phyloP scores from a whole-genome alignment of 306 rosid genomes.

The Crotalaria pallida region DNA sequence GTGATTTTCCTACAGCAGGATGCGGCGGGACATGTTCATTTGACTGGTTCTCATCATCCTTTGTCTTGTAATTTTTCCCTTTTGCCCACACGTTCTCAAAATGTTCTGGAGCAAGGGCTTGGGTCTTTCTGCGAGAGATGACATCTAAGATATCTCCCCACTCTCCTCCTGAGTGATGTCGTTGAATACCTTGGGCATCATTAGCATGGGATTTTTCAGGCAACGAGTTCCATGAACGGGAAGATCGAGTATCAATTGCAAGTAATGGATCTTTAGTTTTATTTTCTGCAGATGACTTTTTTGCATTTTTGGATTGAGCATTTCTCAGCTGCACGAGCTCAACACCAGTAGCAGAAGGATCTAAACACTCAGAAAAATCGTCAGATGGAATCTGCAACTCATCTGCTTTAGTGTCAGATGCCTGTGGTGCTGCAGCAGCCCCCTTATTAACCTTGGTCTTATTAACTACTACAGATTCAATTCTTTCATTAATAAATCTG shows the following conservation, averaged over 20 bases:
- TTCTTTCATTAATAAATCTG: constrained; percentile 93
- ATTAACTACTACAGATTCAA: constrained; percentile 68
- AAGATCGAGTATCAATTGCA: constrained; percentile 59
- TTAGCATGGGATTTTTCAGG: constrained; percentile 39
- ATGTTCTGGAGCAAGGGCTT: constrained; percentile 95
- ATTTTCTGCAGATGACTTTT: constrained; percentile 25
- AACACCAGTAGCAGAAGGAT: constrained; percentile 88
- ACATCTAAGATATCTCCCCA: constrained; percentile 91
- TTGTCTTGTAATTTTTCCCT: constrained; percentile 70
- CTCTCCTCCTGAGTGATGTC: constrained; percentile 60
- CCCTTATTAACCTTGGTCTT: constrained; percentile 59
- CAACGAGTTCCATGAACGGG: constrained; percentile 68
- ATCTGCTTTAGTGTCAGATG: constrained; percentile 46
- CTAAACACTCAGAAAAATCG: constrained; percentile 52
- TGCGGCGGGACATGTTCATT: constrained; percentile 41
- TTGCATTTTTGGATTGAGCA: constrained; percentile 42
- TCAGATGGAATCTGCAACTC: constrained; percentile 51
- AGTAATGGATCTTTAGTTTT: constrained; percentile 81
- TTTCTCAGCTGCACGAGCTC: constrained; percentile 82
- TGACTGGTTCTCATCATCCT: constrained; percentile 46
- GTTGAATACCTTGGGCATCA: constrained; percentile 48
- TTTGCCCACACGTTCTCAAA: constrained; percentile 92
- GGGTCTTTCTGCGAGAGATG: constrained; percentile 76
- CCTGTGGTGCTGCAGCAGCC: constrained; percentile 32
- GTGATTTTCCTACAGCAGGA: constrained; percentile 40